phyloP scores from a whole-genome alignment of 2,329 filamentous ascomycete species.

The Chalaropsis thielavioides region DNA sequence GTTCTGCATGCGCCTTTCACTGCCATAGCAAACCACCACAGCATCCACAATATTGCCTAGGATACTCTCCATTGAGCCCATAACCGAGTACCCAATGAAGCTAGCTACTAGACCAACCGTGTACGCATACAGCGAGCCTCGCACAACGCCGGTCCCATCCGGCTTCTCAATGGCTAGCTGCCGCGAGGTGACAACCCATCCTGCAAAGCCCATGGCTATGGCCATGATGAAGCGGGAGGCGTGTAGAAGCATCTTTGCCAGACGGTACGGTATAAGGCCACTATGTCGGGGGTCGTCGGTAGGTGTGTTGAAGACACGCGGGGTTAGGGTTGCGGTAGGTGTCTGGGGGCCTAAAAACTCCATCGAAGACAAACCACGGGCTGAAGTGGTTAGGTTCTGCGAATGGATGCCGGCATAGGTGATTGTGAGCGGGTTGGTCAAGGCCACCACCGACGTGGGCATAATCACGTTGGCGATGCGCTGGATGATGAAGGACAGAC shows the following conservation, averaged over 20 bases:
- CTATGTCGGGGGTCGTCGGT: conserved; percentile 24
- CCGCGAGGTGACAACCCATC: conserved; percentile 89
- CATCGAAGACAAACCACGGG: conserved; percentile 67
- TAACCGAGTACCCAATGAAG: conserved; percentile 85
- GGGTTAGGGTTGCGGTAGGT: conserved; percentile 57
- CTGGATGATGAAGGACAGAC: conserved; percentile 49
- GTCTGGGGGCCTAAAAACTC: conserved; percentile 60
- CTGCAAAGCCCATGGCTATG: conserved; percentile 75
- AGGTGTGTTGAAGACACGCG: conserved; percentile 33
- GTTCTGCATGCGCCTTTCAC: conserved; percentile 57
- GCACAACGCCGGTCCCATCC: conserved; percentile 36
- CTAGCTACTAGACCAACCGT: conserved; percentile 83
- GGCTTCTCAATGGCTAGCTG: conserved; percentile 50
- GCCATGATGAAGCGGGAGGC: conserved; percentile 87
- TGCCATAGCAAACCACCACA: conserved; percentile 85
- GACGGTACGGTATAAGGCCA: conserved; percentile 68
- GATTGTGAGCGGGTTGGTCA: conserved; percentile 82
- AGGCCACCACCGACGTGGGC: conserved; percentile 66
- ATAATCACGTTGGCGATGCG: conserved; percentile 66
- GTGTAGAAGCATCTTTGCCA: conserved; percentile 82
- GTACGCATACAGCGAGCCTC: conserved; percentile 85
- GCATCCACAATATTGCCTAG: conserved; percentile 78
- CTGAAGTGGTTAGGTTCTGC: conserved; percentile 61
- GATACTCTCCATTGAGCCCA: conserved; percentile 82
- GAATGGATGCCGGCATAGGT: conserved; percentile 93